These are phyloP conservation scores for Rheum nobile DNA, from an alignment of 148 eudicot genomes.

Conservation along the genomic window DNA sequence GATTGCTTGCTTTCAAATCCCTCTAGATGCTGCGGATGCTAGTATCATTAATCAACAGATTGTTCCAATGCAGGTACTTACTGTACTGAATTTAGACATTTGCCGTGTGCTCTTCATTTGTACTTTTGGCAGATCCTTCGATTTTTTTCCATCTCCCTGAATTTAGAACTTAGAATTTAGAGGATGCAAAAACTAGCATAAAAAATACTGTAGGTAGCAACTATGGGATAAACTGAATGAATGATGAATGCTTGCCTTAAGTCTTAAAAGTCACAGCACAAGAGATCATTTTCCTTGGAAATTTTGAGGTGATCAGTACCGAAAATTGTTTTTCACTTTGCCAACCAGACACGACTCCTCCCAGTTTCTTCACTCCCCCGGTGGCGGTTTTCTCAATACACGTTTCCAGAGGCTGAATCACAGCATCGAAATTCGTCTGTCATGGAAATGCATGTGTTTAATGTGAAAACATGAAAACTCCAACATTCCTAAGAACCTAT, in stretches of 20 bases:
- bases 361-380: conserved; percentile 47
- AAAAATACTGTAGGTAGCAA: no score
- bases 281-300: no score
- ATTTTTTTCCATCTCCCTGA: background rate
- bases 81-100: background rate
- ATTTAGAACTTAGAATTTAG: no score
- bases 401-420: conserved; percentile 63
- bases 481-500: no score
- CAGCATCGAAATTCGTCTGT: conserved; percentile 84
- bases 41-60: no score
- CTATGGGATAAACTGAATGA: background rate
- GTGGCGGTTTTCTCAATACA: conserved; percentile 30
- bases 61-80: background rate
- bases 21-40: no score
- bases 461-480: background rate
- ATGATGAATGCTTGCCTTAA: no score
- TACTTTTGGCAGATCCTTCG: background rate
- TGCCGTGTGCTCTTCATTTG: background rate
- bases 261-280: no score
- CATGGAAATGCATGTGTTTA: background rate
- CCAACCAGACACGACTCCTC: conserved; percentile 61
- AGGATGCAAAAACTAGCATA: no score
- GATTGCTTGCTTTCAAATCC: no score
- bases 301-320: conserved; percentile 14
- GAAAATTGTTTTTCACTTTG: conserved; percentile 61